These are phyloP conservation scores for Ophiostoma triangulosporum DNA, from an alignment of 2,329 filamentous ascomycete species.

Conservation along the genomic window DNA sequence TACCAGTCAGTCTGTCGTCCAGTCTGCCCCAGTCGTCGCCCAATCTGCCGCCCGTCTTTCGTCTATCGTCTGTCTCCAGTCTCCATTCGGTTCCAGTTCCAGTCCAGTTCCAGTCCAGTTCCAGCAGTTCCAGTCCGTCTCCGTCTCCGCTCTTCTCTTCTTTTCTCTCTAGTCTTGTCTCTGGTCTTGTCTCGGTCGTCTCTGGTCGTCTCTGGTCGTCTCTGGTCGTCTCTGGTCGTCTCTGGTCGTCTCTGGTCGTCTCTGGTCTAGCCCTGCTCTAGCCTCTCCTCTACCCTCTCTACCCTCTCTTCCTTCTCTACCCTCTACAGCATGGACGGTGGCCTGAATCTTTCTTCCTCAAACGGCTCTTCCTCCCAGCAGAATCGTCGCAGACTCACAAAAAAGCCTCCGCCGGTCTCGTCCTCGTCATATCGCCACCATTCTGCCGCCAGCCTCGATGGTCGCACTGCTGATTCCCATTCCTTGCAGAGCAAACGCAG, in stretches of 20 bases:
- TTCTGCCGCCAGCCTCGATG: constrained; percentile 37
- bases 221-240: too few relatives aligned
- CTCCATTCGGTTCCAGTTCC: too few relatives aligned
- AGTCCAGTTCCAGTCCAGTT: too few relatives aligned
- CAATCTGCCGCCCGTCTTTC: too few relatives aligned
- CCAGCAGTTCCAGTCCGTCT: neutral
- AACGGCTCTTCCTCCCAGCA: constrained; percentile 28
- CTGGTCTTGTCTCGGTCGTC: too few relatives aligned
- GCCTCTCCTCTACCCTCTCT: too few relatives aligned
- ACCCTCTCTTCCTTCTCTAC: neutral
- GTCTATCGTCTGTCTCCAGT: neutral
- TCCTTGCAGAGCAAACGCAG: constrained; percentile 50
- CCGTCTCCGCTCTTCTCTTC: constrained; percentile 7
- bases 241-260: too few relatives aligned
- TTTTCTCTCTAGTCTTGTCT: too few relatives aligned
- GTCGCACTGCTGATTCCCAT: constrained; percentile 36
- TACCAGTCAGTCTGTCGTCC: too few relatives aligned
- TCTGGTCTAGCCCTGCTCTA: too few relatives aligned
- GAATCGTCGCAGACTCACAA: constrained; percentile 45
- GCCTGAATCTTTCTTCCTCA: constrained; percentile 27
- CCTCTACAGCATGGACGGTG: constrained; percentile 31
- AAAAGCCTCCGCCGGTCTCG: constrained; percentile 42
- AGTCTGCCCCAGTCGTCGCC: too few relatives aligned
- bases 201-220: too few relatives aligned
- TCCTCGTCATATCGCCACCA: constrained; percentile 34